A percentile compares a stretch with the other conserved stretches of the same genome.
Conservation (phyloP, 225 moss, liverwort and hornwort genomes). For the Ulota crispa region DNA sequence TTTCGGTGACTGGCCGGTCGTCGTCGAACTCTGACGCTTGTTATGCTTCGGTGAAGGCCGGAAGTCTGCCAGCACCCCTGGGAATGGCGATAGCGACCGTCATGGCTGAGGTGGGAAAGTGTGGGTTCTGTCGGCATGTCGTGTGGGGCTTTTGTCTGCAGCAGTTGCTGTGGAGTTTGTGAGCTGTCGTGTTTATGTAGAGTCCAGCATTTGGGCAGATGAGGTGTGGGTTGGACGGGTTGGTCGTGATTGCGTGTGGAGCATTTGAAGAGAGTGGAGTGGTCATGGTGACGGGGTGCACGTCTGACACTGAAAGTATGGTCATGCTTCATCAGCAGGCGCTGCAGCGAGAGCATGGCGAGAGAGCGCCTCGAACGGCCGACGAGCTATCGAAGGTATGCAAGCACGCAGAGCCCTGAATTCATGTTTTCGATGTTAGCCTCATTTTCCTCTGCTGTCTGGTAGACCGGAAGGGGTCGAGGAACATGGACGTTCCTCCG, state of each 20-base stretch:
- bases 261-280: background rate
- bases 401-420: background rate
- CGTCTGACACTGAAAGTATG: conserved; percentile 15
- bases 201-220: background rate
- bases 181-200: background rate
- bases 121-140: background rate
- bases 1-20: conserved; percentile 40
- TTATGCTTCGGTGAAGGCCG: conserved; percentile 40
- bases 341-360: conserved; percentile 53
- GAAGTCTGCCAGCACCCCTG: conserved; percentile 63
- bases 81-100: conserved; percentile 93
- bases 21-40: conserved; percentile 38
- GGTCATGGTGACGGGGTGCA: background rate
- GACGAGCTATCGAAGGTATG: conserved; percentile 67
- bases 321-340: conserved; percentile 50
- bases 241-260: background rate
- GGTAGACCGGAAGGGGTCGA: background rate
- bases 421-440: background rate
- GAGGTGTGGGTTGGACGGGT: background rate
- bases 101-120: conserved; percentile 62
- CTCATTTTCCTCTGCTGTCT: background rate
- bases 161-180: background rate
- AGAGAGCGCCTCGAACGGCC: conserved; percentile 40
- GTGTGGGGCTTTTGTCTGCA: background rate
- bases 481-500: background rate